These are phyloP conservation scores for Talaromyces ruber DNA, from an alignment of 495 filamentous ascomycete genomes.

Conservation along the genomic window DNA sequence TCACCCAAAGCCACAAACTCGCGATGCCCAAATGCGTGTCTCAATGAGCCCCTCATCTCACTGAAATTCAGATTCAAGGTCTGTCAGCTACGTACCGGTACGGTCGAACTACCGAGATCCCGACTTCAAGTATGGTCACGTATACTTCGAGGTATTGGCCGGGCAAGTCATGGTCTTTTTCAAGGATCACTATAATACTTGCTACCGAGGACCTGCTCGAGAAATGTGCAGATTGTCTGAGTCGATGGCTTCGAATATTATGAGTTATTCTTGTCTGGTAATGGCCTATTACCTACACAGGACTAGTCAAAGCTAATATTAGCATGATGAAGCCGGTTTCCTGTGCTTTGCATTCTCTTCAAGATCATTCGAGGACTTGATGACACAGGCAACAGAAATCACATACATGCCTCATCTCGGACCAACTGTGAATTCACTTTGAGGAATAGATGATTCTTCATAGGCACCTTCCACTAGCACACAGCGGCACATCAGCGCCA, in stretches of 20 bases:
- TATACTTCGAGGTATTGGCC: neutral
- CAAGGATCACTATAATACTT: neutral
- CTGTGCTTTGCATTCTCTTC: neutral
- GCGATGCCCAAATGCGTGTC: neutral
- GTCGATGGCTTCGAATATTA: neutral
- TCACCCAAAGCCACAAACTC: neutral
- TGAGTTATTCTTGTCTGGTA: neutral
- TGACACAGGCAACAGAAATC: neutral
- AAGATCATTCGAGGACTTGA: neutral
- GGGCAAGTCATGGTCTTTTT: neutral
- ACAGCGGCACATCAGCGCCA: neutral
- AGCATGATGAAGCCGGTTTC: neutral
- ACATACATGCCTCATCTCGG: neutral
- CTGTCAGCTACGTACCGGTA: neutral
- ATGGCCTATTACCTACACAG: neutral
- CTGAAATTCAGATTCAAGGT: neutral
- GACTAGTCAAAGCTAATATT: neutral
- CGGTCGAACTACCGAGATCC: neutral
- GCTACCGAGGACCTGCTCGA: neutral
- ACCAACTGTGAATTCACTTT: neutral
- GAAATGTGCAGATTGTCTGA: neutral
- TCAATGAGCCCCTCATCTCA: too few relatives aligned
- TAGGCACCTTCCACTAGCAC: neutral
- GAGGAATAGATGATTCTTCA: neutral
- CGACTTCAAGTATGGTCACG: neutral